Conservation (phyloP, 2,329 filamentous ascomycete genomes). For the Meredithiella fracta region DNA sequence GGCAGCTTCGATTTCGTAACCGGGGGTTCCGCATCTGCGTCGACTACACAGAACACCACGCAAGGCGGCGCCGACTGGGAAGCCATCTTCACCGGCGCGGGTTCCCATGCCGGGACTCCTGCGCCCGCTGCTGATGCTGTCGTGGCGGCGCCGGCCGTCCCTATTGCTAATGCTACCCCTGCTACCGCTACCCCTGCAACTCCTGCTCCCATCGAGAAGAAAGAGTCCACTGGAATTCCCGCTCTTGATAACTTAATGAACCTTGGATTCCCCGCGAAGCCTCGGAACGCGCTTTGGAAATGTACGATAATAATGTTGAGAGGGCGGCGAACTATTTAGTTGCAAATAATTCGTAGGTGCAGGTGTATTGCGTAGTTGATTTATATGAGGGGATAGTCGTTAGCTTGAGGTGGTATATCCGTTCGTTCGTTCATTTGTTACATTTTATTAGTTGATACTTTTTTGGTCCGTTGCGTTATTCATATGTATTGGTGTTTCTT, state of each 20-base stretch:
- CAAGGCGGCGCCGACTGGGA: constrained; percentile 66
- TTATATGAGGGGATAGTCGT: not conserved
- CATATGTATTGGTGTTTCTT: not conserved
- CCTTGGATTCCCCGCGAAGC: constrained; percentile 72
- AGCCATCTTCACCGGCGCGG: constrained; percentile 52
- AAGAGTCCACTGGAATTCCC: constrained; percentile 65
- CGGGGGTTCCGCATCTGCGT: constrained; percentile 17
- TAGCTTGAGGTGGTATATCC: not conserved
- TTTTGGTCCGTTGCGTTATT: not conserved
- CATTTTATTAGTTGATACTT: not conserved
- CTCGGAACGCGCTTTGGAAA: constrained; percentile 68
- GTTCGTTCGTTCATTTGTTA: not conserved
- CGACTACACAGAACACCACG: constrained; percentile 23
- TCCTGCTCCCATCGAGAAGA: constrained; percentile 30
- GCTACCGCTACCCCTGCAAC: constrained; percentile 17
- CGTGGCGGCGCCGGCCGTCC: constrained; percentile 11
- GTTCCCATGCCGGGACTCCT: constrained; percentile 17
- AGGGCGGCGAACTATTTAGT: constrained; percentile 39
- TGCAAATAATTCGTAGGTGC: not conserved
- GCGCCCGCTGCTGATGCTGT: constrained; percentile 16
- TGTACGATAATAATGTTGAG: constrained; percentile 91
- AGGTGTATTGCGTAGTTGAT: not conserved
- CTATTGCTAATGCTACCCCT: constrained; percentile 17
- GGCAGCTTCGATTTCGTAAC: constrained; percentile 44
- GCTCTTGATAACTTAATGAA: constrained; percentile 76